Evolutionary conservation across 225 moss, liverwort and hornwort species (phyloP).

Genomic region (Pleurozium schreberi): DNA sequence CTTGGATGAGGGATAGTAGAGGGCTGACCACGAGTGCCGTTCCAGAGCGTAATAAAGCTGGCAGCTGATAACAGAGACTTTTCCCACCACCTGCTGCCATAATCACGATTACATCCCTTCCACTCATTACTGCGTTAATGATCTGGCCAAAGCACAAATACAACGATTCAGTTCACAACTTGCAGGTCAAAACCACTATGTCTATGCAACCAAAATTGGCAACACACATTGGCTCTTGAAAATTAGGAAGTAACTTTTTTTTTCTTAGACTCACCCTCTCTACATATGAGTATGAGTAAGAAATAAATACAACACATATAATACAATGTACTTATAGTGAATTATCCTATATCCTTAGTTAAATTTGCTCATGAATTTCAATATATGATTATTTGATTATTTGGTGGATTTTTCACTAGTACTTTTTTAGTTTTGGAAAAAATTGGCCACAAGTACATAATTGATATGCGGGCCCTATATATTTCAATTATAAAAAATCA

Average conservation of each 20-base stretch:
- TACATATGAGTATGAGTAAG: rapidly evolving
- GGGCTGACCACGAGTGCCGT: slow-evolving; percentile 94
- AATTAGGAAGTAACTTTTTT: rapidly evolving
- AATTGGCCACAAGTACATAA: background rate
- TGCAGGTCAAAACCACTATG: too few relatives aligned
- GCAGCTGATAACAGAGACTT: slow-evolving; percentile 95
- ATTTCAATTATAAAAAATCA: background rate
- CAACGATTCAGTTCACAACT: slow-evolving; percentile 3
- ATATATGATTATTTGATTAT: rapidly evolving
- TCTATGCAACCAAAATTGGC: background rate
- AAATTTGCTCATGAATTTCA: background rate
- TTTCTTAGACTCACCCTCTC: too few relatives aligned
- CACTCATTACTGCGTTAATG: slow-evolving; percentile 95
- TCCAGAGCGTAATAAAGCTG: slow-evolving; percentile 73
- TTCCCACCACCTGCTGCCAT: slow-evolving; percentile 99
- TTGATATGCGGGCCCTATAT: rapidly evolving
- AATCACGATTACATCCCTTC: slow-evolving; percentile 88
- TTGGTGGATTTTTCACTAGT: background rate
- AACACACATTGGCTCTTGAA: rapidly evolving
- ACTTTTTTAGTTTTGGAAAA: rapidly evolving
- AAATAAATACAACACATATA: rapidly evolving
- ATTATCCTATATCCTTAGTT: background rate
- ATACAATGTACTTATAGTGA: background rate
- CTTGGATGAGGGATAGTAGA: slow-evolving; percentile 88
- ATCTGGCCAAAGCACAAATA: slow-evolving; percentile 42